Evolutionary conservation across 2,329 filamentous ascomycete species (phyloP).

Genomic region (Diaporthe destruens): DNA sequence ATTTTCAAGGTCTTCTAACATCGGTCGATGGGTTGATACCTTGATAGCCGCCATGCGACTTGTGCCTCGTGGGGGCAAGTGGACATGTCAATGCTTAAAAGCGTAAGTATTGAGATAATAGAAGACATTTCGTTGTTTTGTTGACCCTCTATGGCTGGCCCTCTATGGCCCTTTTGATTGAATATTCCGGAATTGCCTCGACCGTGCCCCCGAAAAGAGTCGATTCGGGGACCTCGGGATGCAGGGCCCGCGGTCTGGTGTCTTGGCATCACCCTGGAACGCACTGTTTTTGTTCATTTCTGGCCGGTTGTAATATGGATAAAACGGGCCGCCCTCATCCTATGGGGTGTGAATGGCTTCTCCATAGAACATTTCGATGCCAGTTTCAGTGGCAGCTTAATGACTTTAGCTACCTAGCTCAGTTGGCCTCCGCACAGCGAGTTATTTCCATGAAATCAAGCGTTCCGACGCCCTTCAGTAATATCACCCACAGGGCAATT

Average conservation of each 20-base stretch:
- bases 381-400: no score
- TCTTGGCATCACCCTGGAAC: conserved; percentile 5
- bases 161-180: neutral
- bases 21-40: neutral
- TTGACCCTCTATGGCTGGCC: neutral
- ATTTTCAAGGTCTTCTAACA: neutral
- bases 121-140: neutral
- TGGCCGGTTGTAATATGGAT: conserved; percentile 2
- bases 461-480: no score
- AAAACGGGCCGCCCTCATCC: conserved; percentile 3
- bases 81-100: neutral
- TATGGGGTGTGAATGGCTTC: neutral
- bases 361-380: neutral
- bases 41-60: neutral
- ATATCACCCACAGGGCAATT: no score
- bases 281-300: neutral
- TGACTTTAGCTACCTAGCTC: no score
- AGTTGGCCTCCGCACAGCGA: no score
- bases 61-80: conserved; percentile 17
- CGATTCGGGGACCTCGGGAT: conserved; percentile 23
- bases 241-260: conserved; percentile 13
- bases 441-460: no score
- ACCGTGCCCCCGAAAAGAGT: conserved; percentile 14
- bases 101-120: neutral
- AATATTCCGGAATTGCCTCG: conserved; percentile 20